phyloP scores from a whole-genome alignment of 176 grass and related monocot species.

The Oryza brachyantha region DNA sequence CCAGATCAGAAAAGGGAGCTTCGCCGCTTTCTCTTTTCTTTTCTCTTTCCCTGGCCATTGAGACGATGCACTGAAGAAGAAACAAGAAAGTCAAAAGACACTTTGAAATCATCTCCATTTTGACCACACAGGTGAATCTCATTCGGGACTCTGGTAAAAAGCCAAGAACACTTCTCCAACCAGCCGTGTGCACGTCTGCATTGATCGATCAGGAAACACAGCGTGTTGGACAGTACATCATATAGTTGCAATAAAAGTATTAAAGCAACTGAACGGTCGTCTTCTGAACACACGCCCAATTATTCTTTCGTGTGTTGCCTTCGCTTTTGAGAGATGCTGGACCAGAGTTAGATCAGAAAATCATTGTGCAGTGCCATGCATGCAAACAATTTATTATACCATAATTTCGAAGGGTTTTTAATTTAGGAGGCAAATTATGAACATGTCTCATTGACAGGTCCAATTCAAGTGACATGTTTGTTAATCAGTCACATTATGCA shows the following conservation, averaged over 20 bases:
- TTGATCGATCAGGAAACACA: constrained; percentile 12
- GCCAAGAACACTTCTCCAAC: background rate
- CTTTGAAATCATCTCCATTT: background rate
- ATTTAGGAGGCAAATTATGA: background rate
- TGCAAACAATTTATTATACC: background rate
- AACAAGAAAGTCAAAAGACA: background rate
- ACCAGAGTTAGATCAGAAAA: constrained; percentile 20
- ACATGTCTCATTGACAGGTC: background rate
- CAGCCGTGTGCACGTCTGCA: background rate
- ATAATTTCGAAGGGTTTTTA: background rate
- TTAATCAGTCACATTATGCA: background rate
- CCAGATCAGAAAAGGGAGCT: constrained; percentile 4
- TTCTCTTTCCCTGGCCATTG: background rate
- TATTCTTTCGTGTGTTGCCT: constrained; percentile 1
- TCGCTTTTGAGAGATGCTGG: constrained; percentile 38
- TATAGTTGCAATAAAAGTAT: background rate
- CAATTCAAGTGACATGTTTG: background rate
- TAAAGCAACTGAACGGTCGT: background rate
- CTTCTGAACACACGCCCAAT: background rate
- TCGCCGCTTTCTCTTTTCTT: background rate
- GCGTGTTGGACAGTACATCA: constrained; percentile 1
- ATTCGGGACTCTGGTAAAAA: background rate
- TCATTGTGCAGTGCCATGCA: constrained; percentile 26
- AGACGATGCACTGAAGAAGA: background rate
- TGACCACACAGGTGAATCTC: background rate